A percentile compares a stretch with the other conserved stretches of the same genome.
Conservation (phyloP, 345 rosid species). For the Eucalyptus marginata region DNA sequence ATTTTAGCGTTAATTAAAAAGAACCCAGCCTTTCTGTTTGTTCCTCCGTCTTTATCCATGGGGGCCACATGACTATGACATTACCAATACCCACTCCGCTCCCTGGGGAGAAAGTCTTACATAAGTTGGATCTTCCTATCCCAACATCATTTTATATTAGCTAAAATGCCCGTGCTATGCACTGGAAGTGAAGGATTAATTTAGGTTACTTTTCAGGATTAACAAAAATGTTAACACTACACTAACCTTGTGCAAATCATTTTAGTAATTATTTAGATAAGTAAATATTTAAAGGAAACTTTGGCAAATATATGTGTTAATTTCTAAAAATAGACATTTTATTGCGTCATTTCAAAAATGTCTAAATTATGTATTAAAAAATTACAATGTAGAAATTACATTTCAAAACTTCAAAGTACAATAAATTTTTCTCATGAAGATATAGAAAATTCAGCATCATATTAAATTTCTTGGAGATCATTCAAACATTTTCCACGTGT, state of each 20-base stretch:
- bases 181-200: neutral
- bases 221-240: no score
- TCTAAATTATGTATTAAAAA: no score
- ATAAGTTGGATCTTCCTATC: neutral
- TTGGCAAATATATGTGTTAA: neutral
- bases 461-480: neutral
- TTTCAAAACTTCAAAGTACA: neutral
- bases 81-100: neutral
- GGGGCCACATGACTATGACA: neutral
- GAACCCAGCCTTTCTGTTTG: neutral
- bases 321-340: neutral
- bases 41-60: neutral
- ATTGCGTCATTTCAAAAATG: neutral
- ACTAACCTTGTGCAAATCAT: no score
- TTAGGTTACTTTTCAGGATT: neutral
- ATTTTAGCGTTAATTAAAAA: no score
- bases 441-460: neutral
- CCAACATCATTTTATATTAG: neutral
- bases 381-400: neutral
- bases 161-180: neutral
- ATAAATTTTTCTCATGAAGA: neutral
- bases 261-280: neutral
- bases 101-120: neutral
- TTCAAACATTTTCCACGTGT: neutral
- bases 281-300: neutral